Conservation (phyloP, 1,284 basidiomycete species). For the Cryptococcus maquisensis region DNA sequence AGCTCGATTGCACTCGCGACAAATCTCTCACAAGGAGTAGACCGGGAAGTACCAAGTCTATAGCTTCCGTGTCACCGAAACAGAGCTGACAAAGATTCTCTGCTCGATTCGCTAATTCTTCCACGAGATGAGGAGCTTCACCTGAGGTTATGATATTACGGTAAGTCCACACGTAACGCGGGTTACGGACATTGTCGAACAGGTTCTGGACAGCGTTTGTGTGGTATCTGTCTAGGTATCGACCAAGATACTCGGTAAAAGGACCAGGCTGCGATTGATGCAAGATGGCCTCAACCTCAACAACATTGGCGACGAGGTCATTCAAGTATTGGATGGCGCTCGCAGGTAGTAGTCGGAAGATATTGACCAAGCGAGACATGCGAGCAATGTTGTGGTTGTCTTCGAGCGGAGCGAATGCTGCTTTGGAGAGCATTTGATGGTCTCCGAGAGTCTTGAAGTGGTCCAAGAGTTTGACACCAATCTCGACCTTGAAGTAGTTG, state of each 20-base stretch:
- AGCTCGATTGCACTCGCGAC: conserved; percentile 61
- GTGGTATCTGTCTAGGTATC: conserved; percentile 88
- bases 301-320: conserved; percentile 77
- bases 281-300: conserved; percentile 89
- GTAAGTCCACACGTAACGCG: conserved; percentile 71
- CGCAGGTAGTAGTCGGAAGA: conserved; percentile 91
- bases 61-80: conserved; percentile 56
- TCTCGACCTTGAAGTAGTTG: conserved; percentile 99
- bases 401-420: conserved; percentile 70
- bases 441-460: conserved; percentile 85
- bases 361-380: conserved; percentile 88
- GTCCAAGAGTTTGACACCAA: conserved; percentile 93
- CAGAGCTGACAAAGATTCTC: conserved; percentile 60
- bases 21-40: conserved; percentile 76
- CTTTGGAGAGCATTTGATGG: conserved; percentile 72
- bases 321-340: conserved; percentile 90
- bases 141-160: conserved; percentile 74
- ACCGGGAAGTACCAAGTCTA: conserved; percentile 60
- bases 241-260: conserved; percentile 88
- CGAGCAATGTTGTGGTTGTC: conserved; percentile 91
- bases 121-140: conserved; percentile 69
- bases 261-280: conserved; percentile 85
- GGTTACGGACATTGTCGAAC: conserved; percentile 69
- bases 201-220: conserved; percentile 80
- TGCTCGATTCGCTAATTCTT: conserved; percentile 66